Percentiles rank a stretch among this genome's conserved stretches.
phyloP scores from a whole-genome alignment of 805 yeast genomes.

The Jamesozyma gamospora region DNA sequence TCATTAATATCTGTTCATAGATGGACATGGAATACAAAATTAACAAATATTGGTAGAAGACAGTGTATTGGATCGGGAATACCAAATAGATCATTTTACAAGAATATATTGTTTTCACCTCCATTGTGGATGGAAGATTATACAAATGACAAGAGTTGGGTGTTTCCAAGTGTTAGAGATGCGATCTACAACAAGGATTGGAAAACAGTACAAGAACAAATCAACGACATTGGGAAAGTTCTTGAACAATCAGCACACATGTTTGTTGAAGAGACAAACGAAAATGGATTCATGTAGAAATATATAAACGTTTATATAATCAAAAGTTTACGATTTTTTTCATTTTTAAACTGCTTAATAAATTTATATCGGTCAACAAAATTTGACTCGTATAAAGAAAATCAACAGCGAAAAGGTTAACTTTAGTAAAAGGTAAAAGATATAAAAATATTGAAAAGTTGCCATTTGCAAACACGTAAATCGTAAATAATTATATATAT shows the following conservation, averaged over 20 bases:
- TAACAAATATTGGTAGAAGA: constrained; percentile 44
- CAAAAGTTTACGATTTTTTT: no score
- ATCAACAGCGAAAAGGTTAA: no score
- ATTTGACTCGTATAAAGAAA: no score
- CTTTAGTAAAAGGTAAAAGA: no score
- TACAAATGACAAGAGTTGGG: constrained; percentile 30
- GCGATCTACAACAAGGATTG: constrained; percentile 42
- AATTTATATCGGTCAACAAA: no score
- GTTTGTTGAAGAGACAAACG: constrained; percentile 25
- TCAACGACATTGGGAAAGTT: constrained; percentile 34
- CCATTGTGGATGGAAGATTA: constrained; percentile 46
- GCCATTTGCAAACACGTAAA: no score
- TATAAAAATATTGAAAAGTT: no score
- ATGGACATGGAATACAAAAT: constrained; percentile 71
- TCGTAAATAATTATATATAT: no score
- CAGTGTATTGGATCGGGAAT: constrained; percentile 39
- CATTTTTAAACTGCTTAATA: no score
- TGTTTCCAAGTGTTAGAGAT: constrained; percentile 73
- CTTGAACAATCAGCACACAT: constrained; percentile 26
- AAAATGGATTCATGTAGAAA: constrained; percentile 1
- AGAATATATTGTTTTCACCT: constrained; percentile 62
- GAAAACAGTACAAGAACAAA: constrained; percentile 44
- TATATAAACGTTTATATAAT: no score
- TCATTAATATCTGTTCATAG: constrained; percentile 60
- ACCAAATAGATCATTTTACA: constrained; percentile 51